Percentiles rank a stretch among this genome's conserved stretches.
Conservation (phyloP, 805 yeast genomes). For the Saccharomyces eubayanus region DNA sequence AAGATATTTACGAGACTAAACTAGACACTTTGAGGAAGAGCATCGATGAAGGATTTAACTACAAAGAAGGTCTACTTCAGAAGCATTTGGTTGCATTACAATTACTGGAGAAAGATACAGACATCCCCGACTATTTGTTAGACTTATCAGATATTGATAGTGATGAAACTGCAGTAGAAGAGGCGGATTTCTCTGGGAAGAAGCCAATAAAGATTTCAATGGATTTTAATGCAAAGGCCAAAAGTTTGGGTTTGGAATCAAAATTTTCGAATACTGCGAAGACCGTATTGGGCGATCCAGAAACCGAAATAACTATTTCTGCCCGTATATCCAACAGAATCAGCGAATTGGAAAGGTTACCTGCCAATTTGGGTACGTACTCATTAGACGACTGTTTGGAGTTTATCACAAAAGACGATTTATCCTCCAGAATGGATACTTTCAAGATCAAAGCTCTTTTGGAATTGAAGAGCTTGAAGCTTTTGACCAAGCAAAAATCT, state of each 20-base stretch:
- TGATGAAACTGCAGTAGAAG: background rate
- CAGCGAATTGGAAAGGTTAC: slow-evolving; percentile 53
- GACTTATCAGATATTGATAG: slow-evolving; percentile 2
- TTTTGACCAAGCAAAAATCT: slow-evolving; percentile 62
- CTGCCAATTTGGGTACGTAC: slow-evolving; percentile 62
- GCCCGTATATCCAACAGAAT: slow-evolving; percentile 51
- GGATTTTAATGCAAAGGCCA: slow-evolving; percentile 27
- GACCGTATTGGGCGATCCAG: slow-evolving; percentile 39
- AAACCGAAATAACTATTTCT: slow-evolving; percentile 46
- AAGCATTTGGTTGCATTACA: slow-evolving; percentile 60
- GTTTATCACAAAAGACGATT: slow-evolving; percentile 37
- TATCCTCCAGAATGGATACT: slow-evolving; percentile 42
- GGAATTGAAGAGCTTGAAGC: slow-evolving; percentile 60
- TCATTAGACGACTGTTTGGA: slow-evolving; percentile 36
- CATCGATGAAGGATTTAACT: slow-evolving; percentile 18
- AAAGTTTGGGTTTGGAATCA: slow-evolving; percentile 26
- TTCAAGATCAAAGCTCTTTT: slow-evolving; percentile 58
- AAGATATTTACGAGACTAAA: slow-evolving; percentile 30
- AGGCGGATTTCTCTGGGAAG: background rate
- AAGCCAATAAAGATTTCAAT: slow-evolving; percentile 22
- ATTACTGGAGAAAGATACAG: slow-evolving; percentile 54
- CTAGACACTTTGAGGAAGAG: slow-evolving; percentile 24
- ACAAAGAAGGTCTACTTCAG: slow-evolving; percentile 41
- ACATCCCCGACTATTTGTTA: slow-evolving; percentile 49
- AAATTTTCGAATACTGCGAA: slow-evolving; percentile 22